Evolutionary conservation across 1,284 basidiomycete species (phyloP).

Genomic region (Puccinia coronata): DNA sequence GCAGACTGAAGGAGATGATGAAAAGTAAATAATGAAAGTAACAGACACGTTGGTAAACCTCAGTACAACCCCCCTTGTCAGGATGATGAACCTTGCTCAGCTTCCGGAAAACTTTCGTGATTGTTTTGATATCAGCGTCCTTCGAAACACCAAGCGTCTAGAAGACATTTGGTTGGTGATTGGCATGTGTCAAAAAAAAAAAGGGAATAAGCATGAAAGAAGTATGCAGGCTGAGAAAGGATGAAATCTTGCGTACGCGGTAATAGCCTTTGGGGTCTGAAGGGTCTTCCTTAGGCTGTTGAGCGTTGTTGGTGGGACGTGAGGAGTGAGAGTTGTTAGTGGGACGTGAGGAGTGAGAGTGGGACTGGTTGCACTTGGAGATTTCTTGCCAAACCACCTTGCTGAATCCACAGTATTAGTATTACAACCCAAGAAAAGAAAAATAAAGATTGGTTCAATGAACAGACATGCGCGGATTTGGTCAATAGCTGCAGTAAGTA

Average conservation of each 20-base stretch:
- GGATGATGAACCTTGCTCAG: too few relatives aligned
- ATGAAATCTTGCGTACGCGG: neutral
- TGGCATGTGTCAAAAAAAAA: neutral
- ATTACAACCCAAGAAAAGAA: too few relatives aligned
- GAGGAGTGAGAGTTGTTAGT: too few relatives aligned
- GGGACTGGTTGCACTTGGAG: neutral
- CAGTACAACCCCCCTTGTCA: too few relatives aligned
- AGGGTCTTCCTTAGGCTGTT: neutral
- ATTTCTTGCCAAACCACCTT: too few relatives aligned
- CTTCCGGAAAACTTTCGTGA: slow-evolving; percentile 96
- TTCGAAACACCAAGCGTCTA: slow-evolving; percentile 66
- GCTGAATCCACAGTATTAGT: too few relatives aligned
- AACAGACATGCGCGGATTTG: too few relatives aligned
- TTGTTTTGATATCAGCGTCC: slow-evolving; percentile 77
- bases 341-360: neutral
- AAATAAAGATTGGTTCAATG: too few relatives aligned
- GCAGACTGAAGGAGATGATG: too few relatives aligned
- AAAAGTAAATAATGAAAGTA: too few relatives aligned
- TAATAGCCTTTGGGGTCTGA: slow-evolving; percentile 4
- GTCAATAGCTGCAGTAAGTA: too few relatives aligned
- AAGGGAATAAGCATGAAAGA: neutral
- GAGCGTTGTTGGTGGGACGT: neutral
- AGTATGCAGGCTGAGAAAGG: neutral
- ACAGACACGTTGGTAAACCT: too few relatives aligned
- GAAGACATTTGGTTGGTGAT: neutral